Conservation (phyloP, 2,329 filamentous ascomycete genomes). For the Rhinocladiella similis region DNA sequence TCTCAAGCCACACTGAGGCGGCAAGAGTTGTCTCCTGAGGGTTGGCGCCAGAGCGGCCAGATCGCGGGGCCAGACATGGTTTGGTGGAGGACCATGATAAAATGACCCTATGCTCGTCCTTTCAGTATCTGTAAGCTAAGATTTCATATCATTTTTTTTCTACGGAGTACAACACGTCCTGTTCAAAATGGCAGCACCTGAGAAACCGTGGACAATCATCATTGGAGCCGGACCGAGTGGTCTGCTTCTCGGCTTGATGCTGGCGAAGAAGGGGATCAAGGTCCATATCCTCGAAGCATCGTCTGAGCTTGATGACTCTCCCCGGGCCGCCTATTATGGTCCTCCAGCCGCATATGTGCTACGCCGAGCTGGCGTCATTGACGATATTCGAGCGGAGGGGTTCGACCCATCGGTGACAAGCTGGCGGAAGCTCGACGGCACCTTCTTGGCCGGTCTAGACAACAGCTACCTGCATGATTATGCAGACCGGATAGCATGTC, state of each 20-base stretch:
- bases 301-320: constrained; percentile 57
- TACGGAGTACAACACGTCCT: neutral
- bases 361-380: constrained; percentile 58
- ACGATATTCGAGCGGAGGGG: constrained; percentile 48
- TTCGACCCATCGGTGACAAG: constrained; percentile 44
- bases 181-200: constrained; percentile 2
- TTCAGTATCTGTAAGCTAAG: neutral
- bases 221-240: constrained; percentile 38
- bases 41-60: neutral
- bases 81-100: neutral
- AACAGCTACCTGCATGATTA: constrained; percentile 23
- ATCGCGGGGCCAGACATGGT: constrained; percentile 8
- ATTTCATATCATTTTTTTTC: neutral
- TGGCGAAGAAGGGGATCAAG: constrained; percentile 35
- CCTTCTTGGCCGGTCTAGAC: constrained; percentile 33
- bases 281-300: constrained; percentile 54
- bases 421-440: constrained; percentile 46
- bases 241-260: constrained; percentile 34
- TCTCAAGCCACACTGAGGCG: neutral
- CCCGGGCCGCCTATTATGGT: constrained; percentile 64
- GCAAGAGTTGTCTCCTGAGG: constrained; percentile 2
- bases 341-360: constrained; percentile 60
- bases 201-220: constrained; percentile 27
- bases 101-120: neutral
- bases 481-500: constrained; percentile 42